phyloP scores from a whole-genome alignment of 805 yeast species.

The Saccharomycopsis malanga region DNA sequence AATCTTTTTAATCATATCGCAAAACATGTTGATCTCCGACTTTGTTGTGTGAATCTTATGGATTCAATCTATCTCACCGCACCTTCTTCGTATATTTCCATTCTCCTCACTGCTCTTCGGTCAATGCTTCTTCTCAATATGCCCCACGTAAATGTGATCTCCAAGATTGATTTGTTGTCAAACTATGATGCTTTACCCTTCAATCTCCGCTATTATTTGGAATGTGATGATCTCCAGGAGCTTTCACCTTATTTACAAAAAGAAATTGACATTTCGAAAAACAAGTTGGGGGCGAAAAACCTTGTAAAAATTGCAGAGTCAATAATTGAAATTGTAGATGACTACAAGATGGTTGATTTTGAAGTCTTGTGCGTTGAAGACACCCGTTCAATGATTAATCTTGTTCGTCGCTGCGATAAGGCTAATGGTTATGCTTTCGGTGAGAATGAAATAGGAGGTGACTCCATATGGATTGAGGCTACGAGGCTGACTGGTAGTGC shows the following conservation, averaged over 20 bases:
- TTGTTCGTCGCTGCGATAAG: slow-evolving; percentile 73
- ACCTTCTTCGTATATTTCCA: slow-evolving; percentile 84
- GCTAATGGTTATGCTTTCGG: slow-evolving; percentile 95
- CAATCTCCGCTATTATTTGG: slow-evolving; percentile 78
- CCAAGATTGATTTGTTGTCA: slow-evolving; percentile 78
- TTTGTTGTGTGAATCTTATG: slow-evolving; percentile 79
- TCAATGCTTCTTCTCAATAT: slow-evolving; percentile 89
- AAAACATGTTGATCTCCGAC: slow-evolving; percentile 57
- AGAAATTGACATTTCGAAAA: slow-evolving; percentile 37
- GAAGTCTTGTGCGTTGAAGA: slow-evolving; percentile 90
- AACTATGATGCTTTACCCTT: slow-evolving; percentile 79
- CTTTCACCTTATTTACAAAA: slow-evolving; percentile 61
- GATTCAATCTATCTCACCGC: slow-evolving; percentile 78
- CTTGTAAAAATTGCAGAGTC: slow-evolving; percentile 58
- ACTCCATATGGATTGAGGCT: slow-evolving; percentile 95
- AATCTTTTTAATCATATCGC: slow-evolving; percentile 60
- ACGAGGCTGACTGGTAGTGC: slow-evolving; percentile 62
- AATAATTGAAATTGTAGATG: slow-evolving; percentile 78
- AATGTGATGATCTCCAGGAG: slow-evolving; percentile 75
- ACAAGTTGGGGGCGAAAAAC: slow-evolving; percentile 26
- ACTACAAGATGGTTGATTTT: slow-evolving; percentile 79
- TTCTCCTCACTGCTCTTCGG: slow-evolving; percentile 70
- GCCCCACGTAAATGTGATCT: slow-evolving; percentile 89
- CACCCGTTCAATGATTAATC: slow-evolving; percentile 81
- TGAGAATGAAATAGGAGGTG: slow-evolving; percentile 92